Conservation (phyloP, 2,329 filamentous ascomycete species). For the Colletotrichum caudatum region DNA sequence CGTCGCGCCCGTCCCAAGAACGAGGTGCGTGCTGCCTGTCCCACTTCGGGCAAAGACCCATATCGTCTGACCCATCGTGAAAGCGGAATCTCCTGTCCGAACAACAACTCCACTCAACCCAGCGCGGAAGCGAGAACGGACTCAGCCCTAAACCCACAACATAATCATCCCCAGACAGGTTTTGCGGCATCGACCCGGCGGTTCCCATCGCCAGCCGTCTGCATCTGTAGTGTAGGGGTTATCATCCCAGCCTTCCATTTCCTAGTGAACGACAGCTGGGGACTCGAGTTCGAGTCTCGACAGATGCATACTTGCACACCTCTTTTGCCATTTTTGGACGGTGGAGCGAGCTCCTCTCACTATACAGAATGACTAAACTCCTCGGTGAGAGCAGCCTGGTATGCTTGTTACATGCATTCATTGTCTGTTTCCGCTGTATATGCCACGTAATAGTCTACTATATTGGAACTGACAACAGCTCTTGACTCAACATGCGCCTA, state of each 20-base stretch:
- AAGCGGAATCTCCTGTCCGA: background rate
- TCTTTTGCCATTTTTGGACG: background rate
- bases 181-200: rapidly evolving
- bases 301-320: slow-evolving; percentile 9
- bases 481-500: background rate
- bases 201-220: background rate
- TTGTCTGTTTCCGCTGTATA: no score
- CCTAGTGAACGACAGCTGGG: slow-evolving; percentile 12
- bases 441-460: background rate
- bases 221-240: slow-evolving; percentile 39
- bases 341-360: no score
- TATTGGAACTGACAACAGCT: background rate
- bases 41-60: background rate
- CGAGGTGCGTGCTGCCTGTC: background rate
- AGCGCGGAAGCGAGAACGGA: slow-evolving; percentile 5
- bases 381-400: no score
- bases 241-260: slow-evolving; percentile 40
- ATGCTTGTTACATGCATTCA: background rate
- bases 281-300: slow-evolving; percentile 36
- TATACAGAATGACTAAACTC: no score
- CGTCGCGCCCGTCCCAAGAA: background rate
- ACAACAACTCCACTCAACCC: slow-evolving; percentile 2
- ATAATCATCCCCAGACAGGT: background rate
- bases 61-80: slow-evolving; percentile 2
- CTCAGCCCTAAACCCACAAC: slow-evolving; percentile 12